Evolutionary conservation across 179 eudicot genomes (phyloP).

Genomic region (Vitellaria paradoxa): DNA sequence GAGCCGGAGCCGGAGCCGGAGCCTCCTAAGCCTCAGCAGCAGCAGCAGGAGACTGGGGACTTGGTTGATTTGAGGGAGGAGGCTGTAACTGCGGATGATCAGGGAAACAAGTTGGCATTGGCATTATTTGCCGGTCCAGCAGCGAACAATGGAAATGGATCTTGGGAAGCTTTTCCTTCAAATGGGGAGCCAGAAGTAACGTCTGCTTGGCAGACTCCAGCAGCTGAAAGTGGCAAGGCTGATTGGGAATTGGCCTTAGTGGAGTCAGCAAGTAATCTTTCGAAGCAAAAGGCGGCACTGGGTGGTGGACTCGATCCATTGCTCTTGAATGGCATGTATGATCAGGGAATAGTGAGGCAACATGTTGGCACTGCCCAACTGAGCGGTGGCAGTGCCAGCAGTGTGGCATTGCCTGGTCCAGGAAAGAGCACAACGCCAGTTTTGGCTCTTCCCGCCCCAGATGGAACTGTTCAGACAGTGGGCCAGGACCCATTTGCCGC

Average conservation of each 20-base stretch:
- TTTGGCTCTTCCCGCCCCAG: conserved; percentile 76
- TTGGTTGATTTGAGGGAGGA: conserved; percentile 79
- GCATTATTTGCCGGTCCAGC: conserved; percentile 77
- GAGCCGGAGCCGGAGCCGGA: conserved; percentile 48
- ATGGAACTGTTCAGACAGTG: conserved; percentile 52
- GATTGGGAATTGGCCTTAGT: conserved; percentile 95
- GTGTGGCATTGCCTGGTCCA: conserved; percentile 72
- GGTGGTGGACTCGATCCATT: conserved; percentile 82
- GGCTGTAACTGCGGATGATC: conserved; percentile 67
- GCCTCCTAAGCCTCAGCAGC: conserved; percentile 48
- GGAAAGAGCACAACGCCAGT: conserved; percentile 51
- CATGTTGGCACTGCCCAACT: conserved; percentile 52
- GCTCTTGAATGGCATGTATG: conserved; percentile 78
- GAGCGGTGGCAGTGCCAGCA: conserved; percentile 80
- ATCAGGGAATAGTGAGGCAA: conserved; percentile 79
- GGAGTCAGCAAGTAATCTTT: conserved; percentile 70
- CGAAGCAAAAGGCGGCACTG: conserved; percentile 65
- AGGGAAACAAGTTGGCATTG: conserved; percentile 74
- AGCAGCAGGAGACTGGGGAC: conserved; percentile 49
- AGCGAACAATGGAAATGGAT: conserved; percentile 42
- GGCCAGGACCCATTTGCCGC: conserved; percentile 85
- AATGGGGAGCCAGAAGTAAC: conserved; percentile 60
- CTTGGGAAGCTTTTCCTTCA: conserved; percentile 69
- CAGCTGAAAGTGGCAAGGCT: conserved; percentile 74
- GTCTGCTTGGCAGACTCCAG: conserved; percentile 88